Evolutionary conservation across 2,329 filamentous ascomycete species (phyloP), one percentile per base, ranked within the genome.

Genomic region (Podosphaera aphanis): DNA sequence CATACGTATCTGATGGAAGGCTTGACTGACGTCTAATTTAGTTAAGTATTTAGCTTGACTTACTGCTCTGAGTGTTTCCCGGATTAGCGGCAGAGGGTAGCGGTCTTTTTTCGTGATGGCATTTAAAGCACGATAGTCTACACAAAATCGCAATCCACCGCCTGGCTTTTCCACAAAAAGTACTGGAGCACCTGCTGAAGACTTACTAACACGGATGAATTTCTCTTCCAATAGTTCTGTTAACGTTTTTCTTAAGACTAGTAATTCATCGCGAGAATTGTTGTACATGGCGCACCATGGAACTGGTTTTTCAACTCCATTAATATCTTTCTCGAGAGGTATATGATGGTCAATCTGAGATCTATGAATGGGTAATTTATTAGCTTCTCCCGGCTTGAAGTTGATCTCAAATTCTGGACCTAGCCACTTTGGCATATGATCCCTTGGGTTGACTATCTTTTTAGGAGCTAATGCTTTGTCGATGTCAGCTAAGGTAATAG

Each of bases 1-100:
- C n/a, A 44, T 35, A 31, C 42, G 21, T 31, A 44, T 21, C 19
- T 31, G 29, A 44, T 44, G 42, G 19, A 16, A 44, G 19, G 36
- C 36, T 19, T 39, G 36, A 13, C 36, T 39, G 13, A 19, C 5
- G 13, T 39, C 36, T 19, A 39, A 8, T 39, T 39, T 39, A 3
- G 8, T 39, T 19, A 39, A 19, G 4, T 21, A 13, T 19, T 39
- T 39, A 18, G 36, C 16, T 39, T 39, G 36, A 39, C 20, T 39
- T 39, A 39, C 7, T 8, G 36, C 36, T 39, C 36, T 16, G 2
- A 39, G n/a, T 39, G n/a, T 39, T 19, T 39, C 36, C 5, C 5
- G 6, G 8, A 39, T n/a, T 19, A 39, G n/a, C 20, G 36, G n/a
- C 19, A 39, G 8, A 13, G 36, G n/a, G 13, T 39, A 19, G 16